A percentile compares a stretch with the other conserved stretches of the same genome.
Evolutionary conservation across 768 basidiomycete species (phyloP).

Genomic region (Russula dissimulans): DNA sequence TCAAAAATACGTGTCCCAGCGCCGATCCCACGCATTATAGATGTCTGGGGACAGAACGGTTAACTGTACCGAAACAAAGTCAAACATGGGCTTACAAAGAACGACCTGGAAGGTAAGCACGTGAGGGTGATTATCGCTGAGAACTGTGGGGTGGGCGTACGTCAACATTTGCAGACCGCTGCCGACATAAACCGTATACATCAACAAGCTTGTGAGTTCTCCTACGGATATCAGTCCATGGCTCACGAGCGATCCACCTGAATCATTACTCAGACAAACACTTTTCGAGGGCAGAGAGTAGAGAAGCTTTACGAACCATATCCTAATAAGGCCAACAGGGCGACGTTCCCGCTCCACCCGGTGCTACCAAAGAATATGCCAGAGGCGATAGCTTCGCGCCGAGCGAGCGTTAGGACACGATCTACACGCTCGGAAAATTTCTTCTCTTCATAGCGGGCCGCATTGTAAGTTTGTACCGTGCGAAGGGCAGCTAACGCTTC

Average conservation of each 20-base stretch:
- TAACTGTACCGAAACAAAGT: slow-evolving; percentile 26
- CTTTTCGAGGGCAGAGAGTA: neutral
- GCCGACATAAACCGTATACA: slow-evolving; percentile 88
- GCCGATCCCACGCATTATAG: slow-evolving; percentile 94
- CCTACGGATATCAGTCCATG: slow-evolving; percentile 84
- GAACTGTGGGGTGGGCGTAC: slow-evolving; percentile 32
- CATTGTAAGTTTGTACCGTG: slow-evolving; percentile 90
- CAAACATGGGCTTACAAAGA: slow-evolving; percentile 29
- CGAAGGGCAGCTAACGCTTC: slow-evolving; percentile 83
- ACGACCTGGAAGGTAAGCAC: slow-evolving; percentile 25
- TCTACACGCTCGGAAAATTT: slow-evolving; percentile 65
- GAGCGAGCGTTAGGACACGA: slow-evolving; percentile 62
- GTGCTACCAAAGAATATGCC: slow-evolving; percentile 91
- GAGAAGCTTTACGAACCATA: slow-evolving; percentile 51
- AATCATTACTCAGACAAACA: neutral
- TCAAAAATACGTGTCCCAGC: slow-evolving; percentile 93
- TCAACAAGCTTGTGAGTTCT: slow-evolving; percentile 77
- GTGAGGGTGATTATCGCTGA: neutral
- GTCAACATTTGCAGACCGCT: slow-evolving; percentile 72
- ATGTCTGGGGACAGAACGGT: slow-evolving; percentile 41
- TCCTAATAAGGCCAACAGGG: slow-evolving; percentile 77
- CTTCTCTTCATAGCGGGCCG: slow-evolving; percentile 60
- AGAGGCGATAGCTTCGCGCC: slow-evolving; percentile 81
- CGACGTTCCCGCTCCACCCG: slow-evolving; percentile 90
- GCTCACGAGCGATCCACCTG: slow-evolving; percentile 88